Evolutionary conservation across 2,329 filamentous ascomycete species (phyloP).

Genomic region (Metarhizium humberi): DNA sequence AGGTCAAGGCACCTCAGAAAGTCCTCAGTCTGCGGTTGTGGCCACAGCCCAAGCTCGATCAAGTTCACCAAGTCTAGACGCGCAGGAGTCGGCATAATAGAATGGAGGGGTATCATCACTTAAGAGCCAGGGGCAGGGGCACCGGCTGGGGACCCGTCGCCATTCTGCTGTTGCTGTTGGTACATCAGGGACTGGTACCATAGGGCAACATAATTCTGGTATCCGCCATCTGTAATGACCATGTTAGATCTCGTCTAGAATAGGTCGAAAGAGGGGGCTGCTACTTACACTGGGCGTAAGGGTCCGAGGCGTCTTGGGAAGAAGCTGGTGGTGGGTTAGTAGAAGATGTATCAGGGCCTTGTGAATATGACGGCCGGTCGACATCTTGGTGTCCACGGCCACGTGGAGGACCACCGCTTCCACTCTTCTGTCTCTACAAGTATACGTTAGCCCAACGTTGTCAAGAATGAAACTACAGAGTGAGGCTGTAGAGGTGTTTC

Average conservation of each 20-base stretch:
- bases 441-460: neutral
- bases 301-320: slow-evolving; percentile 48
- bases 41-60: slow-evolving; percentile 16
- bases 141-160: slow-evolving; percentile 26
- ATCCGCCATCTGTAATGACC: slow-evolving; percentile 56
- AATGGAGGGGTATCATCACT: slow-evolving; percentile 17
- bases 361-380: slow-evolving; percentile 44
- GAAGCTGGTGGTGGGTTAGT: slow-evolving; percentile 34
- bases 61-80: slow-evolving; percentile 23
- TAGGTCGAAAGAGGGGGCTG: neutral
- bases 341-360: slow-evolving; percentile 29
- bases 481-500: neutral
- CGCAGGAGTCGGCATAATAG: slow-evolving; percentile 5
- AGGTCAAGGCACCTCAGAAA: slow-evolving; percentile 23
- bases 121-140: slow-evolving; percentile 26
- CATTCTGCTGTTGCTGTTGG: slow-evolving; percentile 30
- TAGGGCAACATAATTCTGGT: slow-evolving; percentile 68
- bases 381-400: slow-evolving; percentile 41
- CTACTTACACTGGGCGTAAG: slow-evolving; percentile 64
- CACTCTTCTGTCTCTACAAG: slow-evolving; percentile 42
- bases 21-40: slow-evolving; percentile 1
- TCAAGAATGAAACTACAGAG: neutral
- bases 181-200: slow-evolving; percentile 64
- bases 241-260: slow-evolving; percentile 12
- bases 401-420: slow-evolving; percentile 31